Conservation (phyloP, 352 stramenopile species). For the Nothophytophthora sp. region DNA sequence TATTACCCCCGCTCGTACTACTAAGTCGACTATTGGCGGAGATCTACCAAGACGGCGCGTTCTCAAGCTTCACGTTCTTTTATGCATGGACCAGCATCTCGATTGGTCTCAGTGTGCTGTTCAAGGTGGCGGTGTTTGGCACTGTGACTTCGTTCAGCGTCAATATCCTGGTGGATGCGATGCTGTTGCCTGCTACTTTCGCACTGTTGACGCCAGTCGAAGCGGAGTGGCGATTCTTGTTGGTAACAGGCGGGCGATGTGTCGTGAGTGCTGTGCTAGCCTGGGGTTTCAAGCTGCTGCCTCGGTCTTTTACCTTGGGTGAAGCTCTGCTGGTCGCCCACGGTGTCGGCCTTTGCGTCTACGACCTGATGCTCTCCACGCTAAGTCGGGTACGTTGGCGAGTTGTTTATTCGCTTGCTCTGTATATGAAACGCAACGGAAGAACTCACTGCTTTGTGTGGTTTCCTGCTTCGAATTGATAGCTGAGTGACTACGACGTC, state of each 20-base stretch:
- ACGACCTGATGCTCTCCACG: constrained; percentile 57
- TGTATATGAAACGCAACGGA: not conserved
- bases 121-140: constrained; percentile 44
- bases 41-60: constrained; percentile 20
- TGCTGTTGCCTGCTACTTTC: constrained; percentile 35
- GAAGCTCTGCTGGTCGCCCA: constrained; percentile 73
- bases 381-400: constrained; percentile 30
- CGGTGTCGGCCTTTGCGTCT: constrained; percentile 44
- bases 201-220: constrained; percentile 30
- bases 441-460: not conserved
- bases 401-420: not conserved
- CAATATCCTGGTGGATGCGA: constrained; percentile 38
- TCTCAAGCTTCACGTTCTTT: constrained; percentile 49
- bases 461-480: not conserved
- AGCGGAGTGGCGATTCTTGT: constrained; percentile 28
- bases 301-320: constrained; percentile 72
- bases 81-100: constrained; percentile 60
- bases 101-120: constrained; percentile 40
- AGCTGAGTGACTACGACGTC: constrained; percentile 27
- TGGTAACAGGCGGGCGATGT: constrained; percentile 36
- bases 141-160: constrained; percentile 36
- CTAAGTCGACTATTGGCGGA: constrained; percentile 52
- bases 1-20: constrained; percentile 58
- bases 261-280: constrained; percentile 36
- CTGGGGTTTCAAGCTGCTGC: constrained; percentile 43